Percentiles rank a stretch among this genome's conserved stretches.
Conservation (phyloP, 1,284 basidiomycete genomes). For the Ustilago vetiveriae region DNA sequence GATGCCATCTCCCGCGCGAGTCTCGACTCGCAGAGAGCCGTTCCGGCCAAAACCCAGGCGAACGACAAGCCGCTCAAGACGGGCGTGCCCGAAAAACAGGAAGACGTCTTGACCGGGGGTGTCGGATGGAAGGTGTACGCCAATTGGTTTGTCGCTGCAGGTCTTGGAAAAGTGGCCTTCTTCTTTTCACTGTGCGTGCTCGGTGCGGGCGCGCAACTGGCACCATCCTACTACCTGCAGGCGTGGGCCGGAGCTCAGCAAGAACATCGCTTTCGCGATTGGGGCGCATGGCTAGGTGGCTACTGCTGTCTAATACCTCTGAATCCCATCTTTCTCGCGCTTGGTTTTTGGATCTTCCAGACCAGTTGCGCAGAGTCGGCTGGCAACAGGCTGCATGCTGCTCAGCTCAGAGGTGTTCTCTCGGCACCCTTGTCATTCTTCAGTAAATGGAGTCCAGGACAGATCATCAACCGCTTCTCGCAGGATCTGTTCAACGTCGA, state of each 20-base stretch:
- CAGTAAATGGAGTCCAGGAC: conserved; percentile 38
- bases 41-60: not conserved
- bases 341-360: conserved; percentile 17
- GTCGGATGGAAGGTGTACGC: conserved; percentile 33
- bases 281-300: conserved; percentile 26
- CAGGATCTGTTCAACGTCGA: conserved; percentile 55
- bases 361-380: conserved; percentile 18
- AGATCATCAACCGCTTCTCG: conserved; percentile 56
- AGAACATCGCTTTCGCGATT: conserved; percentile 20
- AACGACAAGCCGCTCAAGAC: conserved; percentile 25
- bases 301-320: conserved; percentile 6
- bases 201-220: not conserved
- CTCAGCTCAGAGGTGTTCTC: conserved; percentile 33
- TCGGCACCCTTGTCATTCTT: conserved; percentile 48
- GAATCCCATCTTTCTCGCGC: conserved; percentile 9
- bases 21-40: conserved; percentile 33
- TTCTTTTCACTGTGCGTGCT: not conserved
- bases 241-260: conserved; percentile 35
- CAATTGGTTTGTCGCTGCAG: conserved; percentile 28
- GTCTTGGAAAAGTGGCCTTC: conserved; percentile 5
- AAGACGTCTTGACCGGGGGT: conserved; percentile 33
- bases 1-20: conserved; percentile 44
- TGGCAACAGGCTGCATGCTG: conserved; percentile 31
- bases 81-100: conserved; percentile 26
- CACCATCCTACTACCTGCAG: conserved; percentile 27